phyloP scores from a whole-genome alignment of 2,329 filamentous ascomycete genomes.

The Colletotrichum lini region DNA sequence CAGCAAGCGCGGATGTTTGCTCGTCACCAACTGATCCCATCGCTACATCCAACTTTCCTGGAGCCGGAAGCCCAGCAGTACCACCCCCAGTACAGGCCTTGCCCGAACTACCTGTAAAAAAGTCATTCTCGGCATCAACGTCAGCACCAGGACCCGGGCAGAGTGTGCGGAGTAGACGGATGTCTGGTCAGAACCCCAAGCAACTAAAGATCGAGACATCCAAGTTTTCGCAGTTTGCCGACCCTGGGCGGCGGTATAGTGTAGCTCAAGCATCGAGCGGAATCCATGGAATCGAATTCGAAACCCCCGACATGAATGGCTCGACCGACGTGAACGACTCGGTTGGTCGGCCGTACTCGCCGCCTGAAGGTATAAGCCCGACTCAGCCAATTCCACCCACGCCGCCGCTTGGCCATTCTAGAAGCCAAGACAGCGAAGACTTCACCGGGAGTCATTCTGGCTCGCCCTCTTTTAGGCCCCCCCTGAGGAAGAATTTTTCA shows the following conservation, averaged over 20 bases:
- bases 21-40: conserved; percentile 19
- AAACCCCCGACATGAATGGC: neutral
- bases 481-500: conserved; percentile 77
- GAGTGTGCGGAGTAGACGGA: conserved; percentile 80
- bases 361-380: conserved; percentile 41
- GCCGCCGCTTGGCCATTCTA: conserved; percentile 49
- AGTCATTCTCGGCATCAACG: conserved; percentile 44
- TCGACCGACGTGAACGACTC: conserved; percentile 3
- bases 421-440: conserved; percentile 54
- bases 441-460: conserved; percentile 59
- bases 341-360: conserved; percentile 32
- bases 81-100: conserved; percentile 66
- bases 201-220: conserved; percentile 91
- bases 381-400: conserved; percentile 41
- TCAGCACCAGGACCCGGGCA: conserved; percentile 53
- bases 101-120: conserved; percentile 59
- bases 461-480: conserved; percentile 67
- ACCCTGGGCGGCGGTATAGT: conserved; percentile 30
- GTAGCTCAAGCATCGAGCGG: conserved; percentile 17
- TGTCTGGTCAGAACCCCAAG: conserved; percentile 85
- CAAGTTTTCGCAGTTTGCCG: conserved; percentile 40
- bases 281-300: conserved; percentile 17
- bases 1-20: neutral
- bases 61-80: conserved; percentile 51
- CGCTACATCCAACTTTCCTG: conserved; percentile 45